A percentile compares a stretch with the other conserved stretches of the same genome.
Conservation (phyloP, 2,329 filamentous ascomycete genomes). For the Arthrobotrys conoides region DNA sequence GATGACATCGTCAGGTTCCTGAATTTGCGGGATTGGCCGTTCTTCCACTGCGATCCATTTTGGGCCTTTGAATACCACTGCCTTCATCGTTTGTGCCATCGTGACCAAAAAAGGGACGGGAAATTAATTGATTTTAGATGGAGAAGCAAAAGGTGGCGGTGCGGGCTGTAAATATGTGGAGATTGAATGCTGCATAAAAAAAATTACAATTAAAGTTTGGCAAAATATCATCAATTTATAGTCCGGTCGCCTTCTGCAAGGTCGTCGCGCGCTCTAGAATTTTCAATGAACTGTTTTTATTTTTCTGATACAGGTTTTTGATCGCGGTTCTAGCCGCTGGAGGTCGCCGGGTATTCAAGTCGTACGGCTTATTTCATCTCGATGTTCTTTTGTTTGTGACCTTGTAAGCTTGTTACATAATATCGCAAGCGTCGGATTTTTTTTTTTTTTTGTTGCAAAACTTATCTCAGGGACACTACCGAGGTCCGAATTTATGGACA, state of each 20-base stretch:
- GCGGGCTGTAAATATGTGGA: constrained; percentile 30
- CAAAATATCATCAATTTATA: constrained; percentile 24
- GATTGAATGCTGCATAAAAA: constrained; percentile 31
- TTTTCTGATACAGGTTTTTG: constrained; percentile 2
- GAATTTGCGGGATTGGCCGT: constrained; percentile 81
- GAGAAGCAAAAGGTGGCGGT: constrained; percentile 9
- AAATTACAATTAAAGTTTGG: constrained; percentile 26
- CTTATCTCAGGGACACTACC: constrained; percentile 30
- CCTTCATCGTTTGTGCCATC: constrained; percentile 78
- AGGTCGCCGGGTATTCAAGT: constrained; percentile 15
- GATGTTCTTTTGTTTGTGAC: background rate
- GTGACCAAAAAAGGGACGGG: constrained; percentile 25
- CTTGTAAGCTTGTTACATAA: constrained; percentile 13
- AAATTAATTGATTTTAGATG: constrained; percentile 20
- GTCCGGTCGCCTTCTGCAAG: background rate
- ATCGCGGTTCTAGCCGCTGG: constrained; percentile 19
- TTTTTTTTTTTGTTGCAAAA: constrained; percentile 8
- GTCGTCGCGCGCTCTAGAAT: constrained; percentile 1
- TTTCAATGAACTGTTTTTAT: background rate
- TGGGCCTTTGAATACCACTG: constrained; percentile 87
- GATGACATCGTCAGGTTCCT: constrained; percentile 80
- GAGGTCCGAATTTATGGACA: constrained; percentile 35
- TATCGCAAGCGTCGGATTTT: constrained; percentile 1
- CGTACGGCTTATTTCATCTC: constrained; percentile 45
- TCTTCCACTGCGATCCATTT: constrained; percentile 82